Conservation (phyloP, 2,329 filamentous ascomycete genomes). For the Scytalidium lignicola region DNA sequence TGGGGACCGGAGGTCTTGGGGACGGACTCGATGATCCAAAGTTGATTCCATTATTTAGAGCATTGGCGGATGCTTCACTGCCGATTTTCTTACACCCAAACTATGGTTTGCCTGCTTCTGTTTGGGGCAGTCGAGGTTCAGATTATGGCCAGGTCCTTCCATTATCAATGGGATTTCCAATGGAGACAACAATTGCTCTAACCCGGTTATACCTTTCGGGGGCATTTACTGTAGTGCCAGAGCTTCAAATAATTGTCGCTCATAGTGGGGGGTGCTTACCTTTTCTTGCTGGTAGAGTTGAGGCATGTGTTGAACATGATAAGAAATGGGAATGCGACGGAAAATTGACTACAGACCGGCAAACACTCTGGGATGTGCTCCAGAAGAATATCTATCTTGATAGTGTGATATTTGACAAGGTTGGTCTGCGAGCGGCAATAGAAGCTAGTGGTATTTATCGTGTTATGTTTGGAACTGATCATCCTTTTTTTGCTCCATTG, state of each 20-base stretch:
- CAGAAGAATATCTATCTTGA: conserved; percentile 81
- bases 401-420: conserved; percentile 76
- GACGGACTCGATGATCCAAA: conserved; percentile 72
- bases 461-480: conserved; percentile 77
- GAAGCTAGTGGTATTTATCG: conserved; percentile 63
- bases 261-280: conserved; percentile 86
- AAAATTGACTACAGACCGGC: conserved; percentile 42
- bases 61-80: conserved; percentile 58
- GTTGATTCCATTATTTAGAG: conserved; percentile 67
- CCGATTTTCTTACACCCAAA: conserved; percentile 86
- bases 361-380: conserved; percentile 58
- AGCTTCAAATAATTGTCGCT: conserved; percentile 70
- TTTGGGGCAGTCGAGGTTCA: conserved; percentile 67
- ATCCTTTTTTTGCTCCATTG: conserved; percentile 77
- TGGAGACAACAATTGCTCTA: conserved; percentile 86
- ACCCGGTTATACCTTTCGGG: conserved; percentile 76
- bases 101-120: conserved; percentile 76
- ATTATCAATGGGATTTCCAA: conserved; percentile 75
- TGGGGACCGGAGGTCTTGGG: conserved; percentile 79
- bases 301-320: conserved; percentile 76
- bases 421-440: conserved; percentile 66
- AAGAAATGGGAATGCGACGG: conserved; percentile 64
- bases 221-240: conserved; percentile 68
- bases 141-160: conserved; percentile 82
- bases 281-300: conserved; percentile 38